Percentiles rank a stretch among this genome's conserved stretches.
Evolutionary conservation across 1,284 basidiomycete genomes (phyloP).

Genomic region (Tetrapyrgos nigripes): DNA sequence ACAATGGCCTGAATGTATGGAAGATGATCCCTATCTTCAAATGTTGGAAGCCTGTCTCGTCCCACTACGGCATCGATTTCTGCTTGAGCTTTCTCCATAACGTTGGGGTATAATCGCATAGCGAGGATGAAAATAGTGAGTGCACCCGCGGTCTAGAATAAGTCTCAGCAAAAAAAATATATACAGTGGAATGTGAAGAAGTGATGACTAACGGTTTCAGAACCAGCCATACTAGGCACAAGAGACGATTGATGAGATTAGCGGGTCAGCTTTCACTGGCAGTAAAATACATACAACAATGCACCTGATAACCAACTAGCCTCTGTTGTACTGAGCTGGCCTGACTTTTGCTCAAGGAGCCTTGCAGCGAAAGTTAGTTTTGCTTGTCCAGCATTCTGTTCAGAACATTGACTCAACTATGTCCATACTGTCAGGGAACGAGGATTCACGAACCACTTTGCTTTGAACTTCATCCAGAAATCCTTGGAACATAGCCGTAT

Average conservation of each 20-base stretch:
- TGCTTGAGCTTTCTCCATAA: constrained; percentile 30
- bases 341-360: not conserved
- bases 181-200: not conserved
- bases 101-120: constrained; percentile 35
- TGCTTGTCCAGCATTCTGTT: not conserved
- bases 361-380: not conserved
- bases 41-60: constrained; percentile 31
- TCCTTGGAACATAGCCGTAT: not conserved
- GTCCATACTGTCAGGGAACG: not conserved
- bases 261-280: no score
- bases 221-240: constrained; percentile 11
- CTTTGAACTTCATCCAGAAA: not conserved
- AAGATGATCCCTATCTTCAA: constrained; percentile 32
- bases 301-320: constrained; percentile 11
- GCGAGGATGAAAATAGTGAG: constrained; percentile 20
- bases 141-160: constrained; percentile 16
- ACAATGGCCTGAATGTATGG: constrained; percentile 33
- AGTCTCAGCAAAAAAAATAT: not conserved
- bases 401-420: not conserved
- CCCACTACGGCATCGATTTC: constrained; percentile 38
- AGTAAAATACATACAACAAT: constrained; percentile 5
- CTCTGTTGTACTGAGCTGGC: constrained; percentile 1
- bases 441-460: not conserved
- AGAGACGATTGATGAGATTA: not conserved
- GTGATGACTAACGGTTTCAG: constrained; percentile 12